Conservation (phyloP, 768 basidiomycete species). For the Pleurotus salmoneostramineus region DNA sequence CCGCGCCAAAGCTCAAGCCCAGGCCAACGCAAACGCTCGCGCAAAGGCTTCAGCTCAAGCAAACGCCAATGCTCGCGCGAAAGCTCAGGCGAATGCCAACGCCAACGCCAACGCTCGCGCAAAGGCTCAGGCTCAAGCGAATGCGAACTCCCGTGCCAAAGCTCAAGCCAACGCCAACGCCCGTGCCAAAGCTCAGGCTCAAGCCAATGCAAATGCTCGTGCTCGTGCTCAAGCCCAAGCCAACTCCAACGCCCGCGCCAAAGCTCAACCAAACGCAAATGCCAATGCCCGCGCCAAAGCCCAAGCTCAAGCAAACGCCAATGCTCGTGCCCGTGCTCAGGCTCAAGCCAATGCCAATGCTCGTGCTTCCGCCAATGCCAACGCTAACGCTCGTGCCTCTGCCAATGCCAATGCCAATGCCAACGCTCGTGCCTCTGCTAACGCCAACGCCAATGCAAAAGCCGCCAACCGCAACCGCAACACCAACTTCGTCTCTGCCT, state of each 20-base stretch:
- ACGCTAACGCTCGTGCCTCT: too few relatives aligned
- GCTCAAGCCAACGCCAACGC: neutral
- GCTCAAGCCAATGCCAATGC: neutral
- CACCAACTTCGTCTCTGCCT: slow-evolving; percentile 4
- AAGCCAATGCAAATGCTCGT: neutral
- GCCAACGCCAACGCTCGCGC: neutral
- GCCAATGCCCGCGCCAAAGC: neutral
- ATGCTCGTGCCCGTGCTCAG: neutral
- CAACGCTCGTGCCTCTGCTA: neutral
- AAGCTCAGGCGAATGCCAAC: neutral
- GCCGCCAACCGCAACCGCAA: neutral
- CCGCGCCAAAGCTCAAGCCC: neutral
- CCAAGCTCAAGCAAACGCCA: neutral
- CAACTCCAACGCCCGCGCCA: neutral
- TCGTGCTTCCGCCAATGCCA: neutral
- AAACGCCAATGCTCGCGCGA: neutral
- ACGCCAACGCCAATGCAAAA: neutral
- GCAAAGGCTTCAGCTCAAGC: neutral
- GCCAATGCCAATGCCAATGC: neutral
- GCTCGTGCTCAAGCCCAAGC: neutral
- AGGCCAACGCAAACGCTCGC: neutral
- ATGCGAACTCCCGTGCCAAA: neutral
- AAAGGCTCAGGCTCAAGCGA: neutral
- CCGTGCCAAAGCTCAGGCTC: neutral
- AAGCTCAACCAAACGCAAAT: neutral